phyloP scores from a whole-genome alignment of 768 basidiomycete genomes.

The Phallus indusiatus region DNA sequence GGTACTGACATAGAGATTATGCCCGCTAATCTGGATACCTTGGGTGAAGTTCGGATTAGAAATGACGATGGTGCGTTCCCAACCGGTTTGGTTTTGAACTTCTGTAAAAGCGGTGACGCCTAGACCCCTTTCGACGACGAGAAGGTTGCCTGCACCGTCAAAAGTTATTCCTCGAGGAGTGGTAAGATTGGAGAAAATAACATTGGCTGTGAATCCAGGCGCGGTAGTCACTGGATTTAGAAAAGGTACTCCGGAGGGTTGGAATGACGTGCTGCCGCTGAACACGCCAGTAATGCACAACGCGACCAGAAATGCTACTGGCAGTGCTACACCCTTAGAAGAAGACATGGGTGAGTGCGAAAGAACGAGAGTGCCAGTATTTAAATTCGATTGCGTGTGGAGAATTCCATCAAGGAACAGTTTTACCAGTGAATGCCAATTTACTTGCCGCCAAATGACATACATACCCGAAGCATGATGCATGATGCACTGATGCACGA shows the following conservation, averaged over 20 bases:
- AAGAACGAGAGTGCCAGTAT: too few relatives aligned
- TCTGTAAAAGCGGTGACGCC: constrained; percentile 31
- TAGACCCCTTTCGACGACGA: constrained; percentile 34
- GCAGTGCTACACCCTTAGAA: too few relatives aligned
- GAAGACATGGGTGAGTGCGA: too few relatives aligned
- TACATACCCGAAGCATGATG: too few relatives aligned
- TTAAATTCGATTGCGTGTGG: too few relatives aligned
- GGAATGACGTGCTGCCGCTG: not conserved
- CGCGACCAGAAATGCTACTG: too few relatives aligned
- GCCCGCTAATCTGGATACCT: constrained; percentile 31
- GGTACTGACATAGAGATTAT: constrained; percentile 30
- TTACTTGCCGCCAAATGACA: too few relatives aligned
- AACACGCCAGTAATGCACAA: constrained; percentile 11
- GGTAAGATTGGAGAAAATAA: constrained; percentile 34
- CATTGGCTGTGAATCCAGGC: constrained; percentile 25
- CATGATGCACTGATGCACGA: too few relatives aligned
- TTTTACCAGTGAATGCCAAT: too few relatives aligned
- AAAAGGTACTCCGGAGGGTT: not conserved
- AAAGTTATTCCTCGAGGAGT: constrained; percentile 33
- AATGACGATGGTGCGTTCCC: constrained; percentile 28
- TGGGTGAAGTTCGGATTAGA: constrained; percentile 30
- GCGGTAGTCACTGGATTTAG: constrained; percentile 18
- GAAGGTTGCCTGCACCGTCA: constrained; percentile 28
- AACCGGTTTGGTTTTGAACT: constrained; percentile 22
- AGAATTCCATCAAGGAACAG: too few relatives aligned